Conservation (phyloP, 129 eudicot genomes). For the sunflower (Helianthus annuus) region DNA sequence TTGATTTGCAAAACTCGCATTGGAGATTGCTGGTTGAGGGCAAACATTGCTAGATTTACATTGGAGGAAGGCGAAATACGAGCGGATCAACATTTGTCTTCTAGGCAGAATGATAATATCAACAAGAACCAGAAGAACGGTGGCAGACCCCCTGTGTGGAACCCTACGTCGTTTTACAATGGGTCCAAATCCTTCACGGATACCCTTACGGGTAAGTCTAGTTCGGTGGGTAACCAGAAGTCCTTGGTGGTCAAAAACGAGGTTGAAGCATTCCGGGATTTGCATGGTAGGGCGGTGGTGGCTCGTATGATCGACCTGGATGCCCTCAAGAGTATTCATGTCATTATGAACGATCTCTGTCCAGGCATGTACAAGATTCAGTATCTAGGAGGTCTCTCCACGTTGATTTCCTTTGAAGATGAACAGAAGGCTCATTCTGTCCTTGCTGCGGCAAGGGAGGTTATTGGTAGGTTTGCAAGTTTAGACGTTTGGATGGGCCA, state of each 20-base stretch:
- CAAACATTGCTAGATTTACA: too few species aligned
- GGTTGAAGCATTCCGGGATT: not conserved
- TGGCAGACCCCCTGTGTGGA: not conserved
- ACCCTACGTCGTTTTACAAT: not conserved
- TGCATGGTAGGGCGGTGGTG: not conserved
- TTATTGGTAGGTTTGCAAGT: not conserved
- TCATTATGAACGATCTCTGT: not conserved
- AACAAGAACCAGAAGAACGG: not conserved
- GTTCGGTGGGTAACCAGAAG: not conserved
- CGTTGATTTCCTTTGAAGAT: not conserved
- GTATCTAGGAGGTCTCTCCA: not conserved
- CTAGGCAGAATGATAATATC: too few species aligned
- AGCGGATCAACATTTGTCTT: too few species aligned
- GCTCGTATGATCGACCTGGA: conserved; percentile 1
- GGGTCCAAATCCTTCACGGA: not conserved
- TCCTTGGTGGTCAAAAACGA: not conserved
- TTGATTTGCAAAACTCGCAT: too few species aligned
- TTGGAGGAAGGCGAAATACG: too few species aligned
- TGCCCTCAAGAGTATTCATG: not conserved
- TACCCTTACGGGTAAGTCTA: not conserved
- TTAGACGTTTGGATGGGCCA: not conserved
- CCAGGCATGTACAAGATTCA: not conserved
- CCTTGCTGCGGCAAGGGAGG: not conserved
- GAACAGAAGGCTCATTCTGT: not conserved
- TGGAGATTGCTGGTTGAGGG: too few species aligned